Conservation (phyloP, 371 early-diverging fungal species). For the Batrachochytrium dendrobatidis region DNA sequence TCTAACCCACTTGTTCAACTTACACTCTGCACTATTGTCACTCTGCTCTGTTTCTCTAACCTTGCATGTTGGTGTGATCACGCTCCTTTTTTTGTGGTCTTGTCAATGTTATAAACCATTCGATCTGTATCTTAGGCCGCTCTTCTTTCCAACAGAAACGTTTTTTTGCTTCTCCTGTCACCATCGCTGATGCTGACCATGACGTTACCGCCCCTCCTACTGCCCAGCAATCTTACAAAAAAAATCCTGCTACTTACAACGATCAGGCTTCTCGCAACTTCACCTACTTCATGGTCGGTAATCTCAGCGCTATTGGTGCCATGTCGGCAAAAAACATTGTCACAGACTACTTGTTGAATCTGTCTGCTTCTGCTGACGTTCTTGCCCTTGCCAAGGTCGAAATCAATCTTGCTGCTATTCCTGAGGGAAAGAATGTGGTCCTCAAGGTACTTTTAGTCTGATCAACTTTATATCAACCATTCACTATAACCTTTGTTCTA, state of each 20-base stretch:
- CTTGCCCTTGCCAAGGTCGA: slow-evolving; percentile 96
- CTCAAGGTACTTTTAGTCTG: slow-evolving; percentile 53
- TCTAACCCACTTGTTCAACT: too few relatives aligned
- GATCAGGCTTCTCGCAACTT: slow-evolving; percentile 36
- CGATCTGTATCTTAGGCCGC: too few relatives aligned
- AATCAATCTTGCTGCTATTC: slow-evolving; percentile 83
- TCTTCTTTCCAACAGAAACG: slow-evolving; percentile 18
- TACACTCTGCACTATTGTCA: too few relatives aligned
- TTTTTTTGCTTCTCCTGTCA: slow-evolving; percentile 28
- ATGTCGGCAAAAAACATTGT: slow-evolving; percentile 89
- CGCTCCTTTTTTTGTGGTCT: too few relatives aligned
- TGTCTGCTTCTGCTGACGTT: slow-evolving; percentile 95
- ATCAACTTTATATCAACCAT: not conserved
- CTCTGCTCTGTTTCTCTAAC: too few relatives aligned
- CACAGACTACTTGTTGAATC: slow-evolving; percentile 75
- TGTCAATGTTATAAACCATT: too few relatives aligned
- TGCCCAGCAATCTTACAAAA: slow-evolving; percentile 24
- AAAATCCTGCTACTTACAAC: slow-evolving; percentile 23
- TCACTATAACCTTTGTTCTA: too few relatives aligned
- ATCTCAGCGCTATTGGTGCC: slow-evolving; percentile 77
- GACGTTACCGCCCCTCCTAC: slow-evolving; percentile 20
- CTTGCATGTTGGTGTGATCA: too few relatives aligned
- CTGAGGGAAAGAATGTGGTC: slow-evolving; percentile 93
- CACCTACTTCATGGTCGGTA: slow-evolving; percentile 92
- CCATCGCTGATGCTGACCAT: slow-evolving; percentile 8